Conservation (phyloP, 768 basidiomycete species). For the Agaricus bisporus region DNA sequence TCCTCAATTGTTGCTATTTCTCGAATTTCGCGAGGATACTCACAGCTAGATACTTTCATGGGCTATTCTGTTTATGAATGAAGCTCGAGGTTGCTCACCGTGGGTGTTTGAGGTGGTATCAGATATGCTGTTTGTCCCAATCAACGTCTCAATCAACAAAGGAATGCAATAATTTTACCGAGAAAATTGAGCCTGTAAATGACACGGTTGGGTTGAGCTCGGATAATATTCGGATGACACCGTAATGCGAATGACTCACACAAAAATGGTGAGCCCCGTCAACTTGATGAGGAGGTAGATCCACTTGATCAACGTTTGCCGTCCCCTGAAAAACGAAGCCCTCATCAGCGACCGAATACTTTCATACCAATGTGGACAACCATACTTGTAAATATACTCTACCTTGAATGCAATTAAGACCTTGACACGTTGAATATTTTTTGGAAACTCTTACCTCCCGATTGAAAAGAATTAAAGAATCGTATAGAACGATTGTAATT, state of each 20-base stretch:
- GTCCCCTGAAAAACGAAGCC: not conserved
- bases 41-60: not conserved
- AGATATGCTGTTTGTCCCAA: not conserved
- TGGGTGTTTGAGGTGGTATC: not conserved
- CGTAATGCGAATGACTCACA: not conserved
- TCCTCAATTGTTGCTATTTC: not conserved
- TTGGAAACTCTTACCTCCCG: not conserved
- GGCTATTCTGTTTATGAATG: not conserved
- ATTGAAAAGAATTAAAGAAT: not conserved
- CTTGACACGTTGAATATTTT: not conserved
- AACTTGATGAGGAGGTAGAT: not conserved
- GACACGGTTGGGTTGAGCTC: too few relatives aligned
- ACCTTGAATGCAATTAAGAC: not conserved
- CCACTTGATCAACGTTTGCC: not conserved
- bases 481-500: slow-evolving; percentile 2
- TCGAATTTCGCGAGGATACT: not conserved
- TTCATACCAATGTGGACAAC: not conserved
- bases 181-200: not conserved
- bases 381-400: slow-evolving; percentile 4
- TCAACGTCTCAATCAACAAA: too few relatives aligned
- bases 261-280: not conserved
- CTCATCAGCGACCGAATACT: not conserved
- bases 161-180: not conserved
- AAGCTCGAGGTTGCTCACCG: not conserved
- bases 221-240: not conserved